Evolutionary conservation across 2,329 filamentous ascomycete species (phyloP).

Genomic region (Diaporthe aspalathi): DNA sequence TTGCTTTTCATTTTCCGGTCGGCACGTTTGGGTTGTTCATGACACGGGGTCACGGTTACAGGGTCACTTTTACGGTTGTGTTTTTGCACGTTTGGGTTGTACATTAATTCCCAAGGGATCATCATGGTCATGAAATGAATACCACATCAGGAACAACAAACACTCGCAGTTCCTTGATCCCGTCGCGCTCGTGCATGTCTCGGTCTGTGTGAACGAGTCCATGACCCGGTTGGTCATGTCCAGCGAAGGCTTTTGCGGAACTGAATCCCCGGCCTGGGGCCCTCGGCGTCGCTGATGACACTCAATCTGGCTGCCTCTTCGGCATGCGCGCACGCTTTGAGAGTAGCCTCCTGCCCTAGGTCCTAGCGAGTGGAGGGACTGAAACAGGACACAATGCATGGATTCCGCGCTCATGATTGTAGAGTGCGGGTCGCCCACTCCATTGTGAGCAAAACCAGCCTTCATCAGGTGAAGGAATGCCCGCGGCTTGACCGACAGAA

Average conservation of each 20-base stretch:
- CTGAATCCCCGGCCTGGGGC: no score
- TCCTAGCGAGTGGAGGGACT: no score
- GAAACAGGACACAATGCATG: no score
- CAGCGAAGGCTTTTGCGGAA: not conserved
- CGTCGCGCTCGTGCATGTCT: slow-evolving; percentile 8
- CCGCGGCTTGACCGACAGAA: not conserved
- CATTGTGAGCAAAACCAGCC: not conserved
- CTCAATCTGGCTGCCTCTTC: not conserved
- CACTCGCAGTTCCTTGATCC: not conserved
- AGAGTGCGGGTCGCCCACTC: not conserved
- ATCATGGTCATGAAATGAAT: slow-evolving; percentile 71
- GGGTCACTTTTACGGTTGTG: slow-evolving; percentile 73
- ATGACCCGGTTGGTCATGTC: not conserved
- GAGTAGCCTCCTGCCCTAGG: not conserved
- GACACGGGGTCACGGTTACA: slow-evolving; percentile 84
- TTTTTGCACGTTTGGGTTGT: slow-evolving; percentile 73
- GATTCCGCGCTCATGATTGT: not conserved
- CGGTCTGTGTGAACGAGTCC: not conserved
- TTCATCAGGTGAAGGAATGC: not conserved
- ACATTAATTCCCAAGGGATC: slow-evolving; percentile 77
- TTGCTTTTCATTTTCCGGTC: slow-evolving; percentile 71
- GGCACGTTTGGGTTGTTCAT: slow-evolving; percentile 78
- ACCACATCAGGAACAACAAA: slow-evolving; percentile 57
- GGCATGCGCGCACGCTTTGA: no score
- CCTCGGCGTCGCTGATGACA: not conserved